These are phyloP conservation scores for Pulicaria dysenterica DNA, from an alignment of 129 eudicot genomes.

Conservation along the genomic window DNA sequence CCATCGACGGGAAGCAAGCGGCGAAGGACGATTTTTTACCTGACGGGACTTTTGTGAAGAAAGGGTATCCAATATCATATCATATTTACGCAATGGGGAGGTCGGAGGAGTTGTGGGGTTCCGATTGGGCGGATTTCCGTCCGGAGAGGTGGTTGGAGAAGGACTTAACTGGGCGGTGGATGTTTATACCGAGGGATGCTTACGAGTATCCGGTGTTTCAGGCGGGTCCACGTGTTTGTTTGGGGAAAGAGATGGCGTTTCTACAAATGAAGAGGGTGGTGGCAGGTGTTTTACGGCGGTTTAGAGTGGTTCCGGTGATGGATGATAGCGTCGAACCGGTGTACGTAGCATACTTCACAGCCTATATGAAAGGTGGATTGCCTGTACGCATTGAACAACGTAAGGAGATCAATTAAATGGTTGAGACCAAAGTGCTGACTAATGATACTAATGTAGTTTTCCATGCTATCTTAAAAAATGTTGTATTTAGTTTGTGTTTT, in stretches of 20 bases:
- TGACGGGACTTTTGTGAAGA: constrained; percentile 52
- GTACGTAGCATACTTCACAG: constrained; percentile 38
- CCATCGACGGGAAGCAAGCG: constrained; percentile 43
- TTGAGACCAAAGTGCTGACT: no score
- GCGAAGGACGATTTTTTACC: constrained; percentile 51
- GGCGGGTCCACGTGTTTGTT: constrained; percentile 74
- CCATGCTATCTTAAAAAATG: no score
- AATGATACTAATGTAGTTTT: no score
- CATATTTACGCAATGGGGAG: constrained; percentile 75
- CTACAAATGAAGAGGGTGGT: constrained; percentile 72
- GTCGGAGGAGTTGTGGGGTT: constrained; percentile 58
- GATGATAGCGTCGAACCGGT: constrained; percentile 45
- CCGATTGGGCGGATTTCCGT: constrained; percentile 54
- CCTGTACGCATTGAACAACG: constrained; percentile 51
- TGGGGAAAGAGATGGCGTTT: constrained; percentile 74
- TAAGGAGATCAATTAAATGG: constrained; percentile 1
- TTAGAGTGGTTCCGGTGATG: constrained; percentile 50
- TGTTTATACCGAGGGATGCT: constrained; percentile 38
- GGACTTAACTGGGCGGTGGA: constrained; percentile 40
- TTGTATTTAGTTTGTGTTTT: no score
- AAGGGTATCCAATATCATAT: constrained; percentile 47
- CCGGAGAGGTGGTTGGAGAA: constrained; percentile 71
- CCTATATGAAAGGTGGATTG: constrained; percentile 56
- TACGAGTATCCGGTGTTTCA: constrained; percentile 68
- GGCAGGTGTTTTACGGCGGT: constrained; percentile 50